phyloP scores from a whole-genome alignment of 2,329 filamentous ascomycete species.

The Graphilbum ipis-grandicollis region DNA sequence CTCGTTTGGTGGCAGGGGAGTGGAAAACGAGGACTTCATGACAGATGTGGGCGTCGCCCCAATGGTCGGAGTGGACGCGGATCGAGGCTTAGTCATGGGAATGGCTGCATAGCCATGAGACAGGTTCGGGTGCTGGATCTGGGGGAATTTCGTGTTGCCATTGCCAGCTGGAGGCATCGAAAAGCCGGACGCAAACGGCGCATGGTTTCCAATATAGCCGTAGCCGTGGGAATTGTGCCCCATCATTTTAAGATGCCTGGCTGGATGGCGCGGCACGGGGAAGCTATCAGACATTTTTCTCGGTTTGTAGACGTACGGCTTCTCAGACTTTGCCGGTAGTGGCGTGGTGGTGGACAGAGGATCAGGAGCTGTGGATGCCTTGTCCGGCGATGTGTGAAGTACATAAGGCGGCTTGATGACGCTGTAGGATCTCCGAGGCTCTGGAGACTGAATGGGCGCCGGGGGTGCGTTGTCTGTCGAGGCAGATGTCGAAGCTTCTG shows the following conservation, averaged over 20 bases:
- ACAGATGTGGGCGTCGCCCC: not conserved
- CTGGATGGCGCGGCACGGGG: slow-evolving; percentile 5
- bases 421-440: slow-evolving; percentile 10
- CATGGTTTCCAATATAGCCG: not conserved
- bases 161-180: slow-evolving; percentile 6
- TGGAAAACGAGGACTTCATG: not conserved
- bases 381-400: slow-evolving; percentile 9
- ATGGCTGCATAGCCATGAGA: slow-evolving; percentile 8
- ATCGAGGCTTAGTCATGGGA: slow-evolving; percentile 2
- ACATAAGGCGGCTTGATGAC: slow-evolving; percentile 12
- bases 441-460: not conserved
- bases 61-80: not conserved
- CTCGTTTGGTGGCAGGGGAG: not conserved
- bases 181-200: slow-evolving; percentile 11
- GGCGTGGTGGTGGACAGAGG: slow-evolving; percentile 6
- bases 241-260: slow-evolving; percentile 2
- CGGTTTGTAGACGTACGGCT: slow-evolving; percentile 37
- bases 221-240: not conserved
- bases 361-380: not conserved
- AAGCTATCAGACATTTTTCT: slow-evolving; percentile 17
- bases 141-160: slow-evolving; percentile 7
- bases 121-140: slow-evolving; percentile 10
- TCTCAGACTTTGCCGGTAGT: slow-evolving; percentile 18
- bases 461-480: too few relatives aligned
- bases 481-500: too few relatives aligned